Evolutionary conservation across 2,329 filamentous ascomycete genomes (phyloP), one percentile per base, ranked within the genome.

Genomic region (Aureobasidium leucospermi): DNA sequence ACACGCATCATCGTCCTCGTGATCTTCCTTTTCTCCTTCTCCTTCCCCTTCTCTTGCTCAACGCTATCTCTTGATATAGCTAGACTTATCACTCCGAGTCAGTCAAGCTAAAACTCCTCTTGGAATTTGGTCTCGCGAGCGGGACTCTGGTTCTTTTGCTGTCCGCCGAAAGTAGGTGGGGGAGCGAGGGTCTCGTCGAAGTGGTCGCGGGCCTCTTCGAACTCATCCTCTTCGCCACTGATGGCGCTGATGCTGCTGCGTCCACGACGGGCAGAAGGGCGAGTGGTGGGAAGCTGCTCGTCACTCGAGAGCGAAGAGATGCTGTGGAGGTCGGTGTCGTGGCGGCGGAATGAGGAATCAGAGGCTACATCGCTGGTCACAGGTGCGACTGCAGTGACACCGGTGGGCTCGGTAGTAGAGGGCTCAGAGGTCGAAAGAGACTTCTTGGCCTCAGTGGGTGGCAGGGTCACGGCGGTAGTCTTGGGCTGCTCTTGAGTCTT

Each of bases 51-150:
- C 23, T 23, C 23, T 23, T 23, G 23, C 23, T 23, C 23, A 23
- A 23, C 23, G 23, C 23, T 23, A 23, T 23, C 23, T 23, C 23
- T 23, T 23, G 23, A 23, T 23, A 23, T 23, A 23, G 23, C 34
- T 5, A 8, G 13, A 8, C 34, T 36, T 13, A 13, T 36, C n/a
- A 15, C n/a, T 38, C 19, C 47, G 38, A 28, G 11, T 6, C 3
- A n/a, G 23, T 8, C n/a, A 52, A 16, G 8, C 48, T 52, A 52
- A n/a, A 52, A 52, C 48, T 81, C 79, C 71, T 87, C 84, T 49
- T 74, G 75, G 64, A 87, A 87, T 64, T 76, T 80, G 41, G 83
- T 84, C 62, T 82, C 81, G 57, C 83, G 73, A 4, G 72, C 78
- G 0, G 82, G 81, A 68, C 81, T 85, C 55, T 75, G 75, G 48